Conservation (phyloP, 2,329 filamentous ascomycete genomes). For the Truncatella angustata region DNA sequence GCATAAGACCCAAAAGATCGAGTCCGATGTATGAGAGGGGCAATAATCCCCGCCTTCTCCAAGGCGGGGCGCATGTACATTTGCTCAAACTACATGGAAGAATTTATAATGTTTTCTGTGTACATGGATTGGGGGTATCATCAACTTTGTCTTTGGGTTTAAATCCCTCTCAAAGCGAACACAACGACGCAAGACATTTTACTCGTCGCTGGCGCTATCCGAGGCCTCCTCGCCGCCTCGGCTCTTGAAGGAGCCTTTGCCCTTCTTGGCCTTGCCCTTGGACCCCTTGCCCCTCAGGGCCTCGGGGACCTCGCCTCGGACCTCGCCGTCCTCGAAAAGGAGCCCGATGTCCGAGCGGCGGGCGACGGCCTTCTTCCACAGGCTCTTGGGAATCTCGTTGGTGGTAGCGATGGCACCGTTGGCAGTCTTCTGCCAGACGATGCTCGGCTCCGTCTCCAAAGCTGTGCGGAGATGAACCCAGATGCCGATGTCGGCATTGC, state of each 20-base stretch:
- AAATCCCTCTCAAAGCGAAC: neutral
- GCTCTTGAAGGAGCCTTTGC: conserved; percentile 33
- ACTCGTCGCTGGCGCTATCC: conserved; percentile 29
- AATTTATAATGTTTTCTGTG: neutral
- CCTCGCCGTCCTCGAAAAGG: conserved; percentile 40
- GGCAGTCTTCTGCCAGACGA: conserved; percentile 37
- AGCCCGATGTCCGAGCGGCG: conserved; percentile 39
- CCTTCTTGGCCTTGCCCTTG: conserved; percentile 39
- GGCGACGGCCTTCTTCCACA: conserved; percentile 42
- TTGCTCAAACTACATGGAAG: conserved; percentile 6
- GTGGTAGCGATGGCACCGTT: conserved; percentile 33
- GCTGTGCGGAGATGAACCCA: conserved; percentile 37
- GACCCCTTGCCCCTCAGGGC: conserved; percentile 38
- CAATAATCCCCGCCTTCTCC: neutral
- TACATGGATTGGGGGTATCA: conserved; percentile 4
- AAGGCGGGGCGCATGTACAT: conserved; percentile 1
- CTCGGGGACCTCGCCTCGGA: conserved; percentile 41
- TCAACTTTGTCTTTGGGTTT: neutral
- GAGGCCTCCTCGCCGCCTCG: conserved; percentile 28
- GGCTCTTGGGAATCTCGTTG: conserved; percentile 30
- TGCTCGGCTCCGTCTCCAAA: conserved; percentile 29
- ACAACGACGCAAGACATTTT: neutral
- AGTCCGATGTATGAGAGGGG: no score
- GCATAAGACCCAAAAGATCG: no score
- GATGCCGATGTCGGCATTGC: conserved; percentile 39